Evolutionary conservation across 441 rosid species (phyloP).

Genomic region (Pelargonium cotyledonis): DNA sequence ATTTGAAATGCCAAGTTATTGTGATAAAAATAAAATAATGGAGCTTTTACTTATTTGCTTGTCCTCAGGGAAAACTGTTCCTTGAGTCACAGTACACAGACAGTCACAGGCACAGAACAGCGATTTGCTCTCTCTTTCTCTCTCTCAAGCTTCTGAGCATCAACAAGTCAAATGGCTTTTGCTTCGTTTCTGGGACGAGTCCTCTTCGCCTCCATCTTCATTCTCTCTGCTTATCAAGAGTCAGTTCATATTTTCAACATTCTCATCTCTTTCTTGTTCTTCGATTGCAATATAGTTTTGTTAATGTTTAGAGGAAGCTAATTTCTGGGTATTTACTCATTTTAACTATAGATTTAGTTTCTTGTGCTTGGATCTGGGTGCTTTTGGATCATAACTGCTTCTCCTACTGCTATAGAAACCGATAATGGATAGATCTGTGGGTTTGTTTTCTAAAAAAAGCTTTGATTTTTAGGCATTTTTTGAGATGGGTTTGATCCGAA

Average conservation of each 20-base stretch:
- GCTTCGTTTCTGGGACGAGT: conserved; percentile 8
- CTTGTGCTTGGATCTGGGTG: neutral
- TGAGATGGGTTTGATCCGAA: neutral
- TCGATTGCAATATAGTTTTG: too few relatives aligned
- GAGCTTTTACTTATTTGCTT: too few relatives aligned
- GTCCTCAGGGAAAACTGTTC: too few relatives aligned
- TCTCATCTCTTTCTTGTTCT: too few relatives aligned
- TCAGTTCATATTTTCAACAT: neutral
- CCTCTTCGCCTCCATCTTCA: conserved; percentile 10
- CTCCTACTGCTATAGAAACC: neutral
- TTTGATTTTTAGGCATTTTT: neutral
- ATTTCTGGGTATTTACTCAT: neutral
- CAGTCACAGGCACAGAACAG: too few relatives aligned
- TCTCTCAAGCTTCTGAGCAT: too few relatives aligned
- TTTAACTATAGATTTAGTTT: neutral
- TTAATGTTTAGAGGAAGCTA: neutral
- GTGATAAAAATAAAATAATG: too few relatives aligned
- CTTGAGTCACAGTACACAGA: too few relatives aligned
- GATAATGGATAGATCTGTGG: neutral
- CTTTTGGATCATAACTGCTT: neutral
- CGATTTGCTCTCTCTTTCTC: neutral
- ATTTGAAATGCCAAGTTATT: too few relatives aligned
- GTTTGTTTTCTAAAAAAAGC: neutral
- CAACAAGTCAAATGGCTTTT: neutral
- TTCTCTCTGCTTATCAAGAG: conserved; percentile 7